Percentiles rank a stretch among this genome's conserved stretches.
Evolutionary conservation across 345 rosid genomes (phyloP).

Genomic region (Jatropha curcas): DNA sequence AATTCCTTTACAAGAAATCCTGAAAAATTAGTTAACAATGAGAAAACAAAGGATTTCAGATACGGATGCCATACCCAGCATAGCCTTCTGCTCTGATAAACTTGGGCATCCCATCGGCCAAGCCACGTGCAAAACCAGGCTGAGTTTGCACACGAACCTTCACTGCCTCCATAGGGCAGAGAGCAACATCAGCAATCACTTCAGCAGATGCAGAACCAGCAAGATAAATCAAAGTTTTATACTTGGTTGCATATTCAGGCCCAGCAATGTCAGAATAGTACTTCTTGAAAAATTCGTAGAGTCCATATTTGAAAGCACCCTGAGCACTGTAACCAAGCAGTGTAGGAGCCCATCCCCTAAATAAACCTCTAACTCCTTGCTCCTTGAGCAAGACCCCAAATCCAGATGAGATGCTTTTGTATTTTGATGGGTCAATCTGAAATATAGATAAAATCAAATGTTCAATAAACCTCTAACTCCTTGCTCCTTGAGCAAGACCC

Average conservation of each 20-base stretch:
- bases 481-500: slow-evolving; percentile 76
- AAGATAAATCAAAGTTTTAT: slow-evolving; percentile 85
- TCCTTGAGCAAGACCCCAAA: slow-evolving; percentile 77
- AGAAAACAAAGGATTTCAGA: background rate
- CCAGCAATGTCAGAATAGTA: slow-evolving; percentile 93
- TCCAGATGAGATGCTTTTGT: slow-evolving; percentile 73
- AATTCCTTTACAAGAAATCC: background rate
- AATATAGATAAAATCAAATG: slow-evolving; percentile 21
- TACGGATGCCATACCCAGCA: slow-evolving; percentile 46
- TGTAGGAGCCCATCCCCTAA: slow-evolving; percentile 93
- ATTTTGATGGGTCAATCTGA: slow-evolving; percentile 87
- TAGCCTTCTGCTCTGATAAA: slow-evolving; percentile 71
- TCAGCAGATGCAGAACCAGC: slow-evolving; percentile 98
- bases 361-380: slow-evolving; percentile 81
- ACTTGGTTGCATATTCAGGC: slow-evolving; percentile 80
- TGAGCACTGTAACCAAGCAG: slow-evolving; percentile 91
- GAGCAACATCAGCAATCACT: slow-evolving; percentile 84
- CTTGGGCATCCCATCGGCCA: slow-evolving; percentile 91
- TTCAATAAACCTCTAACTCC: slow-evolving; percentile 79
- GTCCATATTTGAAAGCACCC: slow-evolving; percentile 90
- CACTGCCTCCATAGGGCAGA: slow-evolving; percentile 95
- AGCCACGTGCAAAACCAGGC: slow-evolving; percentile 91
- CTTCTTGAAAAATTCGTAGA: slow-evolving; percentile 89
- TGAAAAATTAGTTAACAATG: background rate
- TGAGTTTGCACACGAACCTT: slow-evolving; percentile 97